These are phyloP conservation scores for Nicotiana obtusifolia DNA, from an alignment of 257 asterid species.

Conservation along the genomic window DNA sequence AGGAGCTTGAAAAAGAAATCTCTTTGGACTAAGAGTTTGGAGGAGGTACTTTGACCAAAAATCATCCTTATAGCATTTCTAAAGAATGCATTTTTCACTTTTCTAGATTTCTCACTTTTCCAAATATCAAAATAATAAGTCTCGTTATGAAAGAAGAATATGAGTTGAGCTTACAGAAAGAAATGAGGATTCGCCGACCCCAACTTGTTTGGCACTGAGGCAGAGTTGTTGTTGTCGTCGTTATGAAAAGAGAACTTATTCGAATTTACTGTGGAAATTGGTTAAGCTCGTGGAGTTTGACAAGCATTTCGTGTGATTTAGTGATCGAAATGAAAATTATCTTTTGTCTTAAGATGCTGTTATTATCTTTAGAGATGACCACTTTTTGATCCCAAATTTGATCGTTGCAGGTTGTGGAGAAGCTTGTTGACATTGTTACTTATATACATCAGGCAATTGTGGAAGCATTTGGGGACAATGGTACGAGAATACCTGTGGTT, in stretches of 20 bases:
- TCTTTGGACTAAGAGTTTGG: conserved; percentile 93
- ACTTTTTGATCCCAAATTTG: conserved; percentile 4
- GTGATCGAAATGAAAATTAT: not conserved
- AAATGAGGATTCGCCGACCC: too few relatives aligned
- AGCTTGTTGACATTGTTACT: conserved; percentile 85
- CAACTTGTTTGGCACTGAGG: too few relatives aligned
- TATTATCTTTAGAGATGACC: not conserved
- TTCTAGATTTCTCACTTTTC: not conserved
- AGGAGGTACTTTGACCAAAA: conserved; percentile 55
- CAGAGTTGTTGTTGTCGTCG: too few relatives aligned
- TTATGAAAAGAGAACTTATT: not conserved
- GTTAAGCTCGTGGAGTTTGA: not conserved
- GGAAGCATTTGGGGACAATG: conserved; percentile 70
- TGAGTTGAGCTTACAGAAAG: too few relatives aligned
- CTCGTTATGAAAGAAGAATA: not conserved
- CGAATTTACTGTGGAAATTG: not conserved
- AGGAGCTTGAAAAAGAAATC: conserved; percentile 91
- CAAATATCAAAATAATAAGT: not conserved
- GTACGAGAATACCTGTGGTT: conserved; percentile 27
- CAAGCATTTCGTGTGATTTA: not conserved
- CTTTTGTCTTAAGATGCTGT: not conserved
- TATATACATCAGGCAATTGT: conserved; percentile 80
- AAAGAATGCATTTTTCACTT: not conserved
- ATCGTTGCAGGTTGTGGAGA: conserved; percentile 73
- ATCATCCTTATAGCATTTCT: not conserved